Evolutionary conservation across 2,329 filamentous ascomycete genomes (phyloP), one percentile per base, ranked within the genome.

Genomic region (Ophiosphaerella herpotricha): DNA sequence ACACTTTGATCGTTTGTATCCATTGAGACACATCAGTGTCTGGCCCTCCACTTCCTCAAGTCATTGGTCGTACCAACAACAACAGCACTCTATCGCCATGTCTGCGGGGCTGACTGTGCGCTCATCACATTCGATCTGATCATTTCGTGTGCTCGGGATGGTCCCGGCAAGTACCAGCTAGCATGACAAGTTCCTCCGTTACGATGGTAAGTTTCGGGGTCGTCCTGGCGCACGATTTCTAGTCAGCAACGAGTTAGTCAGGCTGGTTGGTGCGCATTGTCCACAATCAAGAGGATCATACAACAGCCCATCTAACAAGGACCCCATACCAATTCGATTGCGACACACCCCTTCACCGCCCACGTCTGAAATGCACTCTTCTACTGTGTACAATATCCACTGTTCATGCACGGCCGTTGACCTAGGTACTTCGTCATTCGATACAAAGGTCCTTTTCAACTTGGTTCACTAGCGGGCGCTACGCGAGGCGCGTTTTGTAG

Each of bases 381-480:
- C 11, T 29, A n/a, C 16, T 11, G 9, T 40, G 21, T 31, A 29
- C 11, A 29, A 29, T 29, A 29, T 29, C 44, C 44, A 31, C 44
- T 31, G 36, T 46, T 46, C 44, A 46, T 40, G 44, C 37, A 40
- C 31, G 8, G 7, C 40, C 29, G 12, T 16, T 18, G 23, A 26
- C 29, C 16, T 31, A 14, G 18, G 23, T 12, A 26, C 23, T 9
- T n/a, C 31, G n/a, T 23, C 3, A 8, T 12, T 40, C 14, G 26
- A 12, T 21, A 39, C 32, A 37, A 31, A 32, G 23, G 16, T 42
- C 39, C 35, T 35, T 31, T 43, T 14, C 16, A 34, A 35, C 36
- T 54, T 44, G 58, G 58, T 45, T 54, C 48, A 48, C 55, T 58
- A 48, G 50, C 55, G 53, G 53, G 47, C 52, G 38, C 52, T 54